Evolutionary conservation across 805 yeast genomes (phyloP).

Genomic region (Candida krabiensis): DNA sequence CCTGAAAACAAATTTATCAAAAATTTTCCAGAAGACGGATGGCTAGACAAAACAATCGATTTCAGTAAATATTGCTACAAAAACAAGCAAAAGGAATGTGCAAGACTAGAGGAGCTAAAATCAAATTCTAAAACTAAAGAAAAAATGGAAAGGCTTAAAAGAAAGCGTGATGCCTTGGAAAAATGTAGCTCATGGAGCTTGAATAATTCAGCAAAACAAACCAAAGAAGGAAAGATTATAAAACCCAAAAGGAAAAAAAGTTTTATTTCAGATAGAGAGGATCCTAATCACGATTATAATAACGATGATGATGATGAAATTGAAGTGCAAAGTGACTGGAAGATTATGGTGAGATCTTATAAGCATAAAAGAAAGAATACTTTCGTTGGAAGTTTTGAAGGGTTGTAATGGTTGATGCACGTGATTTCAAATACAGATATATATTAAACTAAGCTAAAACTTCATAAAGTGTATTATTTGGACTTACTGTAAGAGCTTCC

Average conservation of each 20-base stretch:
- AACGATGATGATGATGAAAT: constrained; percentile 39
- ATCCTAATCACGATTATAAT: constrained; percentile 45
- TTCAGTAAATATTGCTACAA: constrained; percentile 66
- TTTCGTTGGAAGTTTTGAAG: constrained; percentile 64
- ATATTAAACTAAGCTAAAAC: constrained; percentile 26
- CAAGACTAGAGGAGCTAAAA: constrained; percentile 59
- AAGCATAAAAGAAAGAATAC: constrained; percentile 55
- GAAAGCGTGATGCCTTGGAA: constrained; percentile 43
- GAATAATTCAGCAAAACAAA: constrained; percentile 65
- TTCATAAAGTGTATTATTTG: constrained; percentile 38
- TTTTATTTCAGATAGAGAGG: too few relatives aligned
- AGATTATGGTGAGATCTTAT: constrained; percentile 62
- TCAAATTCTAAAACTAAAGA: constrained; percentile 40
- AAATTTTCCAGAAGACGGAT: constrained; percentile 67
- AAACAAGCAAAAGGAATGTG: constrained; percentile 62
- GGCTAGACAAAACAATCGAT: constrained; percentile 62
- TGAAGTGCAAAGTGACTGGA: constrained; percentile 77
- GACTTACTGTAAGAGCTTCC: constrained; percentile 46
- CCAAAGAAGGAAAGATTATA: constrained; percentile 64
- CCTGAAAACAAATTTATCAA: constrained; percentile 72
- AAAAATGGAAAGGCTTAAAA: constrained; percentile 38
- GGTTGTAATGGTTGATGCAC: too few relatives aligned
- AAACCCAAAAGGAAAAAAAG: constrained; percentile 60
- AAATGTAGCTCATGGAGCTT: constrained; percentile 79
- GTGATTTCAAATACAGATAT: background rate